Conservation (phyloP, 2,329 filamentous ascomycete species). For the Pleurostoma richardsiae region DNA sequence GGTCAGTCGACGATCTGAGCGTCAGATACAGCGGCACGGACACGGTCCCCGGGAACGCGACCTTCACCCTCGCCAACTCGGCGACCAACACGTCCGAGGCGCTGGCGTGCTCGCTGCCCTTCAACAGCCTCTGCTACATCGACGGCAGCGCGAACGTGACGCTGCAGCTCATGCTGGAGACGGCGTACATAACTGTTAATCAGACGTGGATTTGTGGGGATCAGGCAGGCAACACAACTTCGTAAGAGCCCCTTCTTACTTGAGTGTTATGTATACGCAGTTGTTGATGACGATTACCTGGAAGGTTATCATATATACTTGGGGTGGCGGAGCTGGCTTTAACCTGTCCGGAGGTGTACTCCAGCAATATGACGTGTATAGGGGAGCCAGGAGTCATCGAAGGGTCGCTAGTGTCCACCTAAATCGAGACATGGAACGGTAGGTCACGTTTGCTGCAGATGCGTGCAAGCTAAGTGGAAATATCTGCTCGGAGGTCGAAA, state of each 20-base stretch:
- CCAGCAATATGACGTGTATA: neutral
- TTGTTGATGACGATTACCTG: neutral
- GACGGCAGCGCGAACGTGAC: neutral
- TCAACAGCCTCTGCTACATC: constrained; percentile 1
- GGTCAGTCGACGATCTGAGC: constrained; percentile 25
- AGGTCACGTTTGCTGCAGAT: too few relatives aligned
- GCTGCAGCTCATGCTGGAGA: constrained; percentile 1
- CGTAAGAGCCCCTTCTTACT: constrained; percentile 4
- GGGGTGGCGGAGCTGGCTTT: neutral
- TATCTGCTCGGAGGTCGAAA: too few relatives aligned
- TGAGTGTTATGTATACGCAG: neutral
- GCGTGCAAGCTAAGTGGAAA: too few relatives aligned
- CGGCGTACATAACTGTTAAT: neutral
- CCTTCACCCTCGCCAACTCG: constrained; percentile 31
- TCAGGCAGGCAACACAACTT: neutral
- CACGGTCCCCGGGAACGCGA: constrained; percentile 32
- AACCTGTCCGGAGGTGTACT: neutral
- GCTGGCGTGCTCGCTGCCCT: neutral
- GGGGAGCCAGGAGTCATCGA: neutral
- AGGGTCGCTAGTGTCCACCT: neutral
- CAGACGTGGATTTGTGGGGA: neutral
- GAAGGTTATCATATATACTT: neutral
- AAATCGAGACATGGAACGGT: too few relatives aligned
- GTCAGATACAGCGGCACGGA: constrained; percentile 30
- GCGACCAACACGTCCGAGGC: constrained; percentile 23